Evolutionary conservation across 306 rosid species (phyloP).

Genomic region (Parietaria judaica): DNA sequence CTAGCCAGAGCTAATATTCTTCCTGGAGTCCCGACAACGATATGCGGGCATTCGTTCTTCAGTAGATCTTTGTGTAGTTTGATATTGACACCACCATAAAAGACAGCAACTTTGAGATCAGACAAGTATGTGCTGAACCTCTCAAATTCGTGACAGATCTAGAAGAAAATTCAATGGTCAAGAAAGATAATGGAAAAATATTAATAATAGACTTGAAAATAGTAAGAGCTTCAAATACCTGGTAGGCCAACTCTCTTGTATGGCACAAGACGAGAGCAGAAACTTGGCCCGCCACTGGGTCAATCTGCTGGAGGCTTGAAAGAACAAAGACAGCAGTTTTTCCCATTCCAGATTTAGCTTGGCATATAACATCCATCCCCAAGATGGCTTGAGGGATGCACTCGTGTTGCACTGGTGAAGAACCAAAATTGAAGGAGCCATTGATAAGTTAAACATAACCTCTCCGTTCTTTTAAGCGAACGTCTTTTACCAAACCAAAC

Average conservation of each 20-base stretch:
- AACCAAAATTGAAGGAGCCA: conserved; percentile 69
- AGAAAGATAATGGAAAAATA: conserved; percentile 1
- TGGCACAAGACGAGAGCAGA: conserved; percentile 93
- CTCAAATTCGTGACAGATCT: conserved; percentile 98
- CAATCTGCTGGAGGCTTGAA: conserved; percentile 91
- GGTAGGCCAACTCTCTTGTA: conserved; percentile 93
- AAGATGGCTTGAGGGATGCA: conserved; percentile 99
- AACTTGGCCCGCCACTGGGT: conserved; percentile 93
- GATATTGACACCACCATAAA: conserved; percentile 91
- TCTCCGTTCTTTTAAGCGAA: conserved; percentile 52
- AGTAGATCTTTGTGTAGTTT: conserved; percentile 89
- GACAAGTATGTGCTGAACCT: conserved; percentile 90
- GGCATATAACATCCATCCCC: conserved; percentile 98
- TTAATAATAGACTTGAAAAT: neutral
- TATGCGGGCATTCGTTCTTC: conserved; percentile 94
- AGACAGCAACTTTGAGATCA: conserved; percentile 97
- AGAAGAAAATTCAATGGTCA: conserved; percentile 2
- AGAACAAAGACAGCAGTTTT: conserved; percentile 98
- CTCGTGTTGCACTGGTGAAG: conserved; percentile 97
- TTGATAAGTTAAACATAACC: conserved; percentile 67
- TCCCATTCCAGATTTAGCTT: conserved; percentile 99
- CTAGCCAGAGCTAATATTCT: conserved; percentile 77
- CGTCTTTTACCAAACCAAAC: conserved; percentile 52
- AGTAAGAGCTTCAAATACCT: conserved; percentile 34
- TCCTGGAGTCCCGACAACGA: conserved; percentile 99